Base-by-base conservation (phyloP, 495 filamentous ascomycete species). In the Xylaria nigripes region DNA sequence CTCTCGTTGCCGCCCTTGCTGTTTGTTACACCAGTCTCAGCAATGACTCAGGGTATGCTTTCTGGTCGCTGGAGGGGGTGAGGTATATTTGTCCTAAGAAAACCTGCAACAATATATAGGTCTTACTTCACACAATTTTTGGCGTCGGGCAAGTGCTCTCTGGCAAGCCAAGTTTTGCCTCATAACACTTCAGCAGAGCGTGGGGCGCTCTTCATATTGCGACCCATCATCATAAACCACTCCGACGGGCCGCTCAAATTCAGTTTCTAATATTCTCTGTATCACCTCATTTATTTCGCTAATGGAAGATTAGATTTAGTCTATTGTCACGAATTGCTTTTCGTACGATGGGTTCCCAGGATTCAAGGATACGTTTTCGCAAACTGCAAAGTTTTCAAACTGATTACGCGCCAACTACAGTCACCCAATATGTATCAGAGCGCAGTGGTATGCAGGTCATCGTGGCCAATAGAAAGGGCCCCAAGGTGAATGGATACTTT, bases 401-500 rank as follows among this genome's bases (percentile, higher is more conserved):
- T 24, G 88, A 97, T 66, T 99, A 96, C 72, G 86, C 90, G 15
- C 85, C 88, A 2, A 84, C 83, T 44, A 80, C 79, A 48, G 83
- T 97, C 66, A 90, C 89, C 29, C 90, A 95, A 66, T 96, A 80
- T 73, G 76, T 73, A 48, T 81, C 79, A n/a, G 80, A 87, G 57
- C 74, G 89, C 50, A 97, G 91, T 29, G 94, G 93, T 48, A 92
- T 99, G 90, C 84, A 89, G 62, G 85, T 93, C 30, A 83, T 94
- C 23, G 87, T 96, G 48, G 89, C 92, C 48, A 89, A 96, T 64
- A 83, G 87, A 64, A 85, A 92, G 65, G 90, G 93, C 4, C 93
- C 93, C 9, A 99, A 95, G 67, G 81, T 98, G 48, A 83, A 89
- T 55, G 94, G 93, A 12, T 95, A 90, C 68, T 97, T 99, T 70